Conservation (phyloP, 495 filamentous ascomycete genomes). For the Friedmanniomyces endolithicus region DNA sequence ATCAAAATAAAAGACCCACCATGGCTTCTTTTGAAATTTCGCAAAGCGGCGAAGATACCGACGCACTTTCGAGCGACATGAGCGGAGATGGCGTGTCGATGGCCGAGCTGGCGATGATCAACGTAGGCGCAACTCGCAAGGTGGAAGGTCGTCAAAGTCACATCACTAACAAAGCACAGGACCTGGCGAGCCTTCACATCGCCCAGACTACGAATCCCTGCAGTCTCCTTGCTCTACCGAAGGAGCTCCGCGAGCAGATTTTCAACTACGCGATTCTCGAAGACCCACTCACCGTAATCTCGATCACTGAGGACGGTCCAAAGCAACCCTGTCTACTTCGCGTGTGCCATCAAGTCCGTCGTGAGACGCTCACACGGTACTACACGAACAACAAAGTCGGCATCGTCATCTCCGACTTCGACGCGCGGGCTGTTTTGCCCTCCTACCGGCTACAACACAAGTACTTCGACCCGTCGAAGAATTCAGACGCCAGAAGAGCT, state of each 20-base stretch:
- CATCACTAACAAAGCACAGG: not conserved
- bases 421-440: not conserved
- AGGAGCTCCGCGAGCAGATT: not conserved
- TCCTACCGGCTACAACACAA: not conserved
- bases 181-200: not conserved
- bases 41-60: too few relatives aligned
- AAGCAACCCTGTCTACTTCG: not conserved
- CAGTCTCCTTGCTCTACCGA: not conserved
- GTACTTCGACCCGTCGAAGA: not conserved
- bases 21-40: too few relatives aligned
- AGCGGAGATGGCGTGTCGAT: not conserved
- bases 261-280: not conserved
- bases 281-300: not conserved
- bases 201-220: not conserved
- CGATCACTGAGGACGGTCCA: not conserved
- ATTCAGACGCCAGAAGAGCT: too few relatives aligned
- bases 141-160: not conserved
- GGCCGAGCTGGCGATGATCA: not conserved
- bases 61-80: too few relatives aligned
- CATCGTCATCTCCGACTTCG: not conserved
- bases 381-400: not conserved
- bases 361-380: not conserved
- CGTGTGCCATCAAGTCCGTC: not conserved
- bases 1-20: too few relatives aligned
- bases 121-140: not conserved